Percentiles rank a stretch among this genome's conserved stretches.
Evolutionary conservation across 441 rosid species (phyloP).

Genomic region (Euphorbia celastroides): DNA sequence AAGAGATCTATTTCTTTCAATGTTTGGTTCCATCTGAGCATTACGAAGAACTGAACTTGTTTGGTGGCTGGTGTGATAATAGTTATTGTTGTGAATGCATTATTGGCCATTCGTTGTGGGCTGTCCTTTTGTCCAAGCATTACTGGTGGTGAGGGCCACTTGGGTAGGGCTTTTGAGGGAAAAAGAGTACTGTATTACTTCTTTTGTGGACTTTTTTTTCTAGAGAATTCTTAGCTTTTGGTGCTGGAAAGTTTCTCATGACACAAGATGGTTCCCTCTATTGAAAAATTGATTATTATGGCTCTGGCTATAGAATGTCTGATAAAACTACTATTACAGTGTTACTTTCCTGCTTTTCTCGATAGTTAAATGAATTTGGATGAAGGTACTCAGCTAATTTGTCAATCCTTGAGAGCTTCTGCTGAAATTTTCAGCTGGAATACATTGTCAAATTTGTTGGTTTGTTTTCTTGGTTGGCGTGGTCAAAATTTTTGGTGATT

Average conservation of each 20-base stretch:
- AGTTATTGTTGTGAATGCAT: background rate
- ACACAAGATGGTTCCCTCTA: background rate
- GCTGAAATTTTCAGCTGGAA: background rate
- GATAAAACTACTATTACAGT: background rate
- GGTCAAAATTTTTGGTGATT: too few relatives aligned
- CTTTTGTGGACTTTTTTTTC: background rate
- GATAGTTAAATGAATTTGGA: background rate
- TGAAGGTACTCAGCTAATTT: background rate
- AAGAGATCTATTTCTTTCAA: background rate
- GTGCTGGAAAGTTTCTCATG: background rate
- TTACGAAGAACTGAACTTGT: background rate
- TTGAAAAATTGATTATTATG: background rate
- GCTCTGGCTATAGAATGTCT: background rate
- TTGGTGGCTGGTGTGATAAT: background rate
- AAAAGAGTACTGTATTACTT: background rate
- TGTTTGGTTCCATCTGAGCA: background rate
- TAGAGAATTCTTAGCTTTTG: background rate
- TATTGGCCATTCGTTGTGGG: background rate
- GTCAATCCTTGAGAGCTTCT: background rate
- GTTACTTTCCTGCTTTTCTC: background rate
- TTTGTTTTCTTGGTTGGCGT: background rate
- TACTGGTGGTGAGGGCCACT: background rate
- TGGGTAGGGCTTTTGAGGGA: background rate
- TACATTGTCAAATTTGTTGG: background rate
- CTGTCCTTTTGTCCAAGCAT: background rate